Base-by-base conservation (phyloP, 371 early-diverging fungal genomes). In the Mortierella sp. region DNA sequence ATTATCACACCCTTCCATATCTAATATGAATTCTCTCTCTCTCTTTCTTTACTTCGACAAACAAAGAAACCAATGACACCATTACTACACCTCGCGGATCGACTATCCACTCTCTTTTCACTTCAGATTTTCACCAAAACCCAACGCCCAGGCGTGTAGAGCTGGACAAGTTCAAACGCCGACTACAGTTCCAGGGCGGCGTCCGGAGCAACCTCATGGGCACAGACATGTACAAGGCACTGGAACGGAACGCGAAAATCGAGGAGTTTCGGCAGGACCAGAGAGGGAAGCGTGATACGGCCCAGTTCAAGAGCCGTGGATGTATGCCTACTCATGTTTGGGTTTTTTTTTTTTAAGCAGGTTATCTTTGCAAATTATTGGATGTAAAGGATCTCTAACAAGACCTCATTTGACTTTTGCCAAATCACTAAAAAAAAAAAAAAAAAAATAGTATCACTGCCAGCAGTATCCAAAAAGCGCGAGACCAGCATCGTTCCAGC, bases 1-100 rank as follows among this genome's bases (percentile, higher is more conserved):
- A 15, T 29, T 46, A 9, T 26, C 53, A 7, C 30, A 23, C 1
- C 51, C 43, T 29, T 9, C 9, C 37, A 9, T 37, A 9, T 57
- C 29, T n/a, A 5, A 26, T 23, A 14, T 18, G 15, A 50, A 57
- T 30, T 26, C 28, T 16, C 37, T 15, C 26, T 28, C 28, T 56
- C 12, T 56, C 7, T 26, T 18, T 21, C 16, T 15, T 52, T 52
- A 21, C 11, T 52, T 14, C 30, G 57, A 30, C 1, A 9, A 51
- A 6, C 55, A 69, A 37, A 37, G 37, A 37, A 37, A 37, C 37
- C 37, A 37, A 37, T 3, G 37, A 37, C 3, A 68, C 69, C 6
- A 72, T 72, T n/a, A 77, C 64, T 1, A 77, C 79, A 6, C 79
- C 79, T 15, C 65, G 72, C 25, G 79, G 79, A 1, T 77, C 79